Evolutionary conservation across 2,329 filamentous ascomycete genomes (phyloP).

Genomic region (Paradendryphiella salina): DNA sequence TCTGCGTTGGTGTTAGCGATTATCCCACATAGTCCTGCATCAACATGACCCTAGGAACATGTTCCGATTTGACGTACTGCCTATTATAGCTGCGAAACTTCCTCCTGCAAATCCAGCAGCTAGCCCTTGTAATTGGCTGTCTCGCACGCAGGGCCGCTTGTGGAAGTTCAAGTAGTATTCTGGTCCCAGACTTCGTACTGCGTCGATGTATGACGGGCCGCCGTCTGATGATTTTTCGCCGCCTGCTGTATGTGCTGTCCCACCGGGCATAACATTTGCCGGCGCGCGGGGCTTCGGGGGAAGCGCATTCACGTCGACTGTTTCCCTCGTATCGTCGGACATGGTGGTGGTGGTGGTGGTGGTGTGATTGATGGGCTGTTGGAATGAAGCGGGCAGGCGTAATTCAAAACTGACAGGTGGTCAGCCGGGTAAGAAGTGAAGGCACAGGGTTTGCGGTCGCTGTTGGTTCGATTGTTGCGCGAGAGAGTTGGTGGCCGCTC

Average conservation of each 20-base stretch:
- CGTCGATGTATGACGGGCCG: constrained; percentile 57
- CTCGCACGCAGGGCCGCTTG: constrained; percentile 79
- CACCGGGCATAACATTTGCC: constrained; percentile 55
- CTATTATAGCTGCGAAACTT: constrained; percentile 71
- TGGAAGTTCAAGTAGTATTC: constrained; percentile 74
- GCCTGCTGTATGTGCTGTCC: constrained; percentile 63
- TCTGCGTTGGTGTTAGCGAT: constrained; percentile 48
- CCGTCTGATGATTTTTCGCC: constrained; percentile 49
- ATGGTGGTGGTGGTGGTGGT: constrained; percentile 47
- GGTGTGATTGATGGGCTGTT: constrained; percentile 22
- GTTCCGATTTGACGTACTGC: constrained; percentile 59
- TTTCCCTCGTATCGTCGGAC: constrained; percentile 53
- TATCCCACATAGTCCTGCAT: background rate
- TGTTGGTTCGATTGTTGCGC: background rate
- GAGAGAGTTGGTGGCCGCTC: constrained; percentile 9
- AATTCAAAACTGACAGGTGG: background rate
- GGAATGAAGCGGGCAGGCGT: background rate
- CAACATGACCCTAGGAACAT: background rate
- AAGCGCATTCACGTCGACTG: constrained; percentile 23
- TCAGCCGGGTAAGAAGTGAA: background rate
- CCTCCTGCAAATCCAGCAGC: constrained; percentile 76
- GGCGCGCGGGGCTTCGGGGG: constrained; percentile 30
- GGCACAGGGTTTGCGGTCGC: background rate
- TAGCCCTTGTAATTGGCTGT: constrained; percentile 82
- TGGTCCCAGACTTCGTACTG: constrained; percentile 66